Conservation (phyloP, 805 yeast species). For the Ogataea minuta region DNA sequence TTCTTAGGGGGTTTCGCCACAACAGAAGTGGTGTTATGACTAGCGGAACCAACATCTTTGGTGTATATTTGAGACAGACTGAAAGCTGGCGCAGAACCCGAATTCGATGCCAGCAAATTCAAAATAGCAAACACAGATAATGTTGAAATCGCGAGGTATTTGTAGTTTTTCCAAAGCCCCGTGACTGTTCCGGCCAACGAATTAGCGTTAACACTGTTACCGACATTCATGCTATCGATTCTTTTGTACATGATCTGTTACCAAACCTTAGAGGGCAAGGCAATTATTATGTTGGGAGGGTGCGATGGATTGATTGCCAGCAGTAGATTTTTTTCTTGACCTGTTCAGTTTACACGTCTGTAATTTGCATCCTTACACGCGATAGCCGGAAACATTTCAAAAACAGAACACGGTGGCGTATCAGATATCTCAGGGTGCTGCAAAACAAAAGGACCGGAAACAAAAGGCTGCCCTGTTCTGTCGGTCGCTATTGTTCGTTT, state of each 20-base stretch:
- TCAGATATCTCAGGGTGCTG: not conserved
- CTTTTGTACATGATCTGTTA: constrained; percentile 17
- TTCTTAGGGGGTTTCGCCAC: constrained; percentile 24
- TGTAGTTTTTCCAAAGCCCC: constrained; percentile 24
- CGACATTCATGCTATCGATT: constrained; percentile 18
- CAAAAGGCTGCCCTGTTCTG: not conserved
- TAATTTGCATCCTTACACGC: constrained; percentile 4
- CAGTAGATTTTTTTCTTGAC: constrained; percentile 8
- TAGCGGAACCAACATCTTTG: constrained; percentile 18
- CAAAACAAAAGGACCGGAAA: constrained; percentile 5
- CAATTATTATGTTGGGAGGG: not conserved
- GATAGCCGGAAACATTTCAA: constrained; percentile 7
- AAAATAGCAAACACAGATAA: constrained; percentile 23
- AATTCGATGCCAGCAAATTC: constrained; percentile 19
- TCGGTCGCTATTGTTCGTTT: no score
- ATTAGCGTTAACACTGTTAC: constrained; percentile 4
- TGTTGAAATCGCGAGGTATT: constrained; percentile 22
- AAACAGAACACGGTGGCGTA: constrained; percentile 7
- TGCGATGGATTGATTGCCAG: not conserved
- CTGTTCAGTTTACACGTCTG: constrained; percentile 2
- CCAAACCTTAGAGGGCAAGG: not conserved
- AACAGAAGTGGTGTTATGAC: constrained; percentile 14
- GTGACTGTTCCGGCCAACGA: constrained; percentile 6
- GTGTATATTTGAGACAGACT: constrained; percentile 20
- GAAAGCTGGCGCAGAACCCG: constrained; percentile 15